Evolutionary conservation across 345 rosid species (phyloP), one percentile per base, ranked within the genome.

Genomic region (Eucalyptus sideroxylon): DNA sequence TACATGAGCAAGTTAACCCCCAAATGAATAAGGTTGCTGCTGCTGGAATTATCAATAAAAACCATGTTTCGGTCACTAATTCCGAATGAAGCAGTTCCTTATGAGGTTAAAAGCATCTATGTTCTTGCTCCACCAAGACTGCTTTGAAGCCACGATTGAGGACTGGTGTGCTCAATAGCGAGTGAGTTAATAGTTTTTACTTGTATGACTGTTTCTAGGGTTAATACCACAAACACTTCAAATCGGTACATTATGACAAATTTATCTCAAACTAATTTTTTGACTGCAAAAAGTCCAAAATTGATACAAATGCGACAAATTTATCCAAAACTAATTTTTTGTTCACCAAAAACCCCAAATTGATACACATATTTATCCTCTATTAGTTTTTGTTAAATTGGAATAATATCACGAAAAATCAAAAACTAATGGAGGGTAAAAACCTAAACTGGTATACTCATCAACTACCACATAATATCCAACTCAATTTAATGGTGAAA

Each of bases 261-360:
- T 53, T 17, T 53, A 53, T 0, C 4, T 0, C 0, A 51, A 51
- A 51, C 0, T 51, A 51, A 17, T 51, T 17, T 17, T 51, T 51
- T 0, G 9, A 17, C 0, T 7, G 1, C 23, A 0, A 17, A 51
- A 17, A 6, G 0, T 17, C 23, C 55, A 6, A 51, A 51, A 51
- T 0, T 0, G 1, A 17, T 51, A 17, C 9, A 51, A 51, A 51
- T 51, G 23, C 0, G 9, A 51, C 0, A 17, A 51, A 51, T 16
- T 51, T 51, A 51, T 7, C 0, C 23, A 16, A 16, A 51, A 51
- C 0, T 51, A 51, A 17, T 3, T 7, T 51, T 51, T 16, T 16
- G 1, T 3, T 50, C 0, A 16, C 21, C 9, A 51, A 51, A 51
- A 17, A 7, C 8, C 0, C 0, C 0, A 51, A 51, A 51, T 2